These are phyloP conservation scores for Kodamaea sagamina DNA, from an alignment of 805 yeast genomes.

Conservation along the genomic window DNA sequence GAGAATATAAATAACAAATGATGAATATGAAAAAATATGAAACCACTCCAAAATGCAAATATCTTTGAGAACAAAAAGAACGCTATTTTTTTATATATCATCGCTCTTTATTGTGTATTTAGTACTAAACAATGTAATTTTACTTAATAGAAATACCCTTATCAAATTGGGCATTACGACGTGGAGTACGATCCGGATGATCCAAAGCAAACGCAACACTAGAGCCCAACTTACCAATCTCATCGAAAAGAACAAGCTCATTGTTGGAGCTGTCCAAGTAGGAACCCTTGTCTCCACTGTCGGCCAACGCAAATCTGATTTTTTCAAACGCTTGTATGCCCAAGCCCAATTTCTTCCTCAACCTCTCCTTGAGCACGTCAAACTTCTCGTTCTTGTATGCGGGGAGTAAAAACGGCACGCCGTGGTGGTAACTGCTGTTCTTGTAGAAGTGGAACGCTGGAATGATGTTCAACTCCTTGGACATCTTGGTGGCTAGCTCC, in stretches of 20 bases:
- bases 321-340: slow-evolving; percentile 81
- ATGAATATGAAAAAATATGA: neutral
- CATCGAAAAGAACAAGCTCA: slow-evolving; percentile 56
- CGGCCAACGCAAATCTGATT: slow-evolving; percentile 63
- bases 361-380: slow-evolving; percentile 60
- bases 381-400: slow-evolving; percentile 68
- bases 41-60: neutral
- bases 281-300: slow-evolving; percentile 38
- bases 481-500: slow-evolving; percentile 22
- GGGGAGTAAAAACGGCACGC: slow-evolving; percentile 83
- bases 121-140: neutral
- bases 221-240: slow-evolving; percentile 39
- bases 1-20: neutral
- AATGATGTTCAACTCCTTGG: slow-evolving; percentile 45
- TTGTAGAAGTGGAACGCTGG: slow-evolving; percentile 79
- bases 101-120: neutral
- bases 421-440: slow-evolving; percentile 66
- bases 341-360: slow-evolving; percentile 70
- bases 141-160: slow-evolving; percentile 46
- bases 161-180: slow-evolving; percentile 36
- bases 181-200: slow-evolving; percentile 79
- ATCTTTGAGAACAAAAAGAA: too few species aligned
- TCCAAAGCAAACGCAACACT: slow-evolving; percentile 73
- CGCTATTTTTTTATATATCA: too few species aligned
- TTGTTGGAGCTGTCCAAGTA: slow-evolving; percentile 54